Conservation (phyloP, 108 stramenopile species). For the Cyclotella distinguenda region DNA sequence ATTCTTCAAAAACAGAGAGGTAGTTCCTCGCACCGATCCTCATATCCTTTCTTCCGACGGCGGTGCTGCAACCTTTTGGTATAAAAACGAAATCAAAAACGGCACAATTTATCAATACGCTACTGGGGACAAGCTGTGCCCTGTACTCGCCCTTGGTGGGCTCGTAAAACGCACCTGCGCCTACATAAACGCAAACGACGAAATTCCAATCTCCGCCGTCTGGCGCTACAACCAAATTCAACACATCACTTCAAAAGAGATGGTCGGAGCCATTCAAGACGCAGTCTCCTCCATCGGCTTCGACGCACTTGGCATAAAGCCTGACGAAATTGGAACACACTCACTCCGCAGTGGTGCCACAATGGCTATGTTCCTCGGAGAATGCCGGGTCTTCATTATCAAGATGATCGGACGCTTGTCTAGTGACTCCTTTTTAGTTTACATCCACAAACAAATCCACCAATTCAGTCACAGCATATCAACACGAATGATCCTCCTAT, state of each 20-base stretch:
- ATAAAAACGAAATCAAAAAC: slow-evolving; percentile 4
- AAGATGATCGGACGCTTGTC: slow-evolving; percentile 17
- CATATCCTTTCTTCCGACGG: background rate
- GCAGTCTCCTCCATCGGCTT: background rate
- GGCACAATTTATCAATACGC: background rate
- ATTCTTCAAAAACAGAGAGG: background rate
- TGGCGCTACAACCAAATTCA: slow-evolving; percentile 5
- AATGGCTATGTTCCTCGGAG: slow-evolving; percentile 16
- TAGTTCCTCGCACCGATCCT: background rate
- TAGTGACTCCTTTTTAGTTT: slow-evolving; percentile 9
- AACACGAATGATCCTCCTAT: background rate
- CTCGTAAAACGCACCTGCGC: background rate
- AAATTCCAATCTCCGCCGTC: background rate
- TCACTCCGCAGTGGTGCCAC: slow-evolving; percentile 11
- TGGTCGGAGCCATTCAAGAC: background rate
- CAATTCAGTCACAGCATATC: slow-evolving; percentile 10
- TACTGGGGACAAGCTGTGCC: background rate
- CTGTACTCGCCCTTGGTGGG: background rate
- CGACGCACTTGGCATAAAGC: background rate
- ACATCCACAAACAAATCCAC: slow-evolving; percentile 23
- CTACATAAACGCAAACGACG: background rate
- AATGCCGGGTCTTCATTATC: slow-evolving; percentile 13
- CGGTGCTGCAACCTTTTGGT: slow-evolving; percentile 1
- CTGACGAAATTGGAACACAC: slow-evolving; percentile 18
- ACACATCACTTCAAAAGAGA: slow-evolving; percentile 3